phyloP scores from a whole-genome alignment of 2,329 filamentous ascomycete genomes.

The Cercospora zeae-maydis region DNA sequence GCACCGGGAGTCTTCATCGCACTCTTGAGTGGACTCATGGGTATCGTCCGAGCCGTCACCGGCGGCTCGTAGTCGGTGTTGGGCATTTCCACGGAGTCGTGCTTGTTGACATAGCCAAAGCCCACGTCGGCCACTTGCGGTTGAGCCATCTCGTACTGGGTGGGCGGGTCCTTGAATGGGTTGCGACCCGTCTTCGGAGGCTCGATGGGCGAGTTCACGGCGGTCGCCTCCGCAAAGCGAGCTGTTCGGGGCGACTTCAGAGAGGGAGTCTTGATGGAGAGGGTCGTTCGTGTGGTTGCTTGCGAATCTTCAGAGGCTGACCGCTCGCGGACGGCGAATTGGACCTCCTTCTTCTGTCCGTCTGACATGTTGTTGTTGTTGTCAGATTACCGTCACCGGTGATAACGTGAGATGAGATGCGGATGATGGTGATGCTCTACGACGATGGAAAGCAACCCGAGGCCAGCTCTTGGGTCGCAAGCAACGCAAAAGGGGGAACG shows the following conservation, averaged over 20 bases:
- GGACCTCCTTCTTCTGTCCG: conserved; percentile 45
- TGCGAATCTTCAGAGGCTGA: conserved; percentile 34
- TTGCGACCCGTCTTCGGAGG: conserved; percentile 44
- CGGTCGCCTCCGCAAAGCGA: conserved; percentile 76
- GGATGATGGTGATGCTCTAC: conserved; percentile 15
- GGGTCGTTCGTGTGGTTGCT: conserved; percentile 22
- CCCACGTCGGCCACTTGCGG: conserved; percentile 80
- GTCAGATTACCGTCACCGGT: conserved; percentile 28
- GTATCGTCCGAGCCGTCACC: conserved; percentile 53
- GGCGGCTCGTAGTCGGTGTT: conserved; percentile 43
- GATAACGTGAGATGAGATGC: conserved; percentile 14
- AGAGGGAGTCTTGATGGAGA: conserved; percentile 29
- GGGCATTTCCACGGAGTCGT: conserved; percentile 57
- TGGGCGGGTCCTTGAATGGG: conserved; percentile 59
- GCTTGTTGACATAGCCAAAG: conserved; percentile 77
- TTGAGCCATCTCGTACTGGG: conserved; percentile 56
- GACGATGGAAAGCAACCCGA: conserved; percentile 31
- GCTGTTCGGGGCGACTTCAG: conserved; percentile 61
- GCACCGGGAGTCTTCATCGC: conserved; percentile 85
- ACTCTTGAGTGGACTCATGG: conserved; percentile 80
- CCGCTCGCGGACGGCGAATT: conserved; percentile 40
- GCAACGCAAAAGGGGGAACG: conserved; percentile 21
- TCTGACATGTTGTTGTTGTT: conserved; percentile 48
- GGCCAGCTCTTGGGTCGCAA: conserved; percentile 33
- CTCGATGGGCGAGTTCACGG: conserved; percentile 73